Percentiles rank a stretch among this genome's conserved stretches.
These are phyloP conservation scores for Fraxinus baroniana DNA, from an alignment of 305 asterid genomes.

Conservation along the genomic window DNA sequence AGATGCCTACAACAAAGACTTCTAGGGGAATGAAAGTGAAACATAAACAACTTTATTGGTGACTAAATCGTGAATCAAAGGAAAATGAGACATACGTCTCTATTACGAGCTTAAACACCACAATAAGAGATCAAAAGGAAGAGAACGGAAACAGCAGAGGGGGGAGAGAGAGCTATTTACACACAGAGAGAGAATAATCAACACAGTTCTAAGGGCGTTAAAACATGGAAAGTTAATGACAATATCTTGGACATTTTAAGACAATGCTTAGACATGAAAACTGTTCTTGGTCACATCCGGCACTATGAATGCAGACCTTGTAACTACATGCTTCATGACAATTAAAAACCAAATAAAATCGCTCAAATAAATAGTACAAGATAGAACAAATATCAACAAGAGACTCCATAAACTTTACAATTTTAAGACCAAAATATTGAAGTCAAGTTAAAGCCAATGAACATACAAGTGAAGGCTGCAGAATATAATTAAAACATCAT, in stretches of 20 bases:
- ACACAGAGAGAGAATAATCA: neutral
- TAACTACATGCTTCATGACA: neutral
- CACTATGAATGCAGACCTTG: neutral
- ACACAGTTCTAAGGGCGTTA: neutral
- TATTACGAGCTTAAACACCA: neutral
- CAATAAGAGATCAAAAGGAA: neutral
- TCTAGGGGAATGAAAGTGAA: neutral
- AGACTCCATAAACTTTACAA: neutral
- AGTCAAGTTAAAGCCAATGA: neutral
- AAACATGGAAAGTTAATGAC: neutral
- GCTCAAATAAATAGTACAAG: neutral
- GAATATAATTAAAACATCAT: neutral
- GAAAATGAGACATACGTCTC: neutral
- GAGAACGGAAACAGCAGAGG: neutral
- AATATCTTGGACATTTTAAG: neutral
- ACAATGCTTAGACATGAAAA: neutral
- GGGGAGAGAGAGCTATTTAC: neutral
- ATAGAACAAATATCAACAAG: neutral
- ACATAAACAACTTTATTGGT: neutral
- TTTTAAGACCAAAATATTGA: neutral
- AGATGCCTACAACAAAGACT: neutral
- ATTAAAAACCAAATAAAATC: neutral
- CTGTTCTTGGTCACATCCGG: constrained; percentile 5
- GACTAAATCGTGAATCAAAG: neutral
- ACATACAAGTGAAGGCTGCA: neutral